Conservation (phyloP, 192 early-diverging fungal genomes). For the Diversispora epigaea region DNA sequence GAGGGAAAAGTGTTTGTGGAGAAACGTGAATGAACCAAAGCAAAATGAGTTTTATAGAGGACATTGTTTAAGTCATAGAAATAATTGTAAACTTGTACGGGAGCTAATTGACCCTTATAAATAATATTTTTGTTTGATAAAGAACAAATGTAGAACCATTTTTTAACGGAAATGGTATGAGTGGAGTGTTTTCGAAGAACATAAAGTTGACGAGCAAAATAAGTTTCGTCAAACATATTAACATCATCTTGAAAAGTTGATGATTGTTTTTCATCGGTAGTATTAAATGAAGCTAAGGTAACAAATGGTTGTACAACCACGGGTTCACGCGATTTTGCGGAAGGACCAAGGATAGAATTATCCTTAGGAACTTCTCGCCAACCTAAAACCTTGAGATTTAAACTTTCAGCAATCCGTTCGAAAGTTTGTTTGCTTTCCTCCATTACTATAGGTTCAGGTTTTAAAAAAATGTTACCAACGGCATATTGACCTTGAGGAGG, state of each 20-base stretch:
- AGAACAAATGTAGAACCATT: constrained; percentile 98
- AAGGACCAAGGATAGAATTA: constrained; percentile 85
- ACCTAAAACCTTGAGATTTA: constrained; percentile 76
- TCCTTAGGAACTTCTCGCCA: constrained; percentile 91
- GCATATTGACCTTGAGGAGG: constrained; percentile 86
- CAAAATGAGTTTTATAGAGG: constrained; percentile 87
- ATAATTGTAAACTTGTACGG: constrained; percentile 92
- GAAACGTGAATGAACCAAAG: constrained; percentile 97
- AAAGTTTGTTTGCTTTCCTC: constrained; percentile 73
- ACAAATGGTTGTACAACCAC: constrained; percentile 92
- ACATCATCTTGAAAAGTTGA: background rate
- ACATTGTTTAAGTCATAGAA: constrained; percentile 86
- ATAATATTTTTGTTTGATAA: constrained; percentile 90
- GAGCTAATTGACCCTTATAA: constrained; percentile 96
- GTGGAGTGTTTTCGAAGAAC: constrained; percentile 87
- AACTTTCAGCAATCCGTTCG: constrained; percentile 72
- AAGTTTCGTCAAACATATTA: constrained; percentile 49
- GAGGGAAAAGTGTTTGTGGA: constrained; percentile 99
- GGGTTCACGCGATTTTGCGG: constrained; percentile 87
- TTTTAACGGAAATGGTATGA: constrained; percentile 78
- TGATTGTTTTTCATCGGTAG: constrained; percentile 26
- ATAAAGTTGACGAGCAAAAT: constrained; percentile 86
- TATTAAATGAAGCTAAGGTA: constrained; percentile 46
- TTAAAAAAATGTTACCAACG: constrained; percentile 94
- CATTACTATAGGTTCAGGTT: constrained; percentile 58